Percentiles rank a stretch among this genome's conserved stretches.
phyloP scores from a whole-genome alignment of 768 basidiomycete species.

The Mycena indigotica region DNA sequence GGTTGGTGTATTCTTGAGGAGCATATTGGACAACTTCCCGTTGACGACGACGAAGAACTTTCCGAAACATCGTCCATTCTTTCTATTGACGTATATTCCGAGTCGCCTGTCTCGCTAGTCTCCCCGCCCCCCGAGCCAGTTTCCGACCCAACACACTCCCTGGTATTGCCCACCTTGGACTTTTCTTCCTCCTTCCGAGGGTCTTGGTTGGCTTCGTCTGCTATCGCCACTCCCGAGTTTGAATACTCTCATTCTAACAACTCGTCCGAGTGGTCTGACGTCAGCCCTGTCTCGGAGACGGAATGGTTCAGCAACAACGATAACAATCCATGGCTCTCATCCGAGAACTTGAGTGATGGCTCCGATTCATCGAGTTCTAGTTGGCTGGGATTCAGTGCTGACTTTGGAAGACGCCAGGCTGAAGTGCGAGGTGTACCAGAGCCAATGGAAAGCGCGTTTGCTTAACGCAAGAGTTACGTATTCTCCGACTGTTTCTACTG shows the following conservation, averaged over 20 bases:
- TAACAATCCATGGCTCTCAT: conserved; percentile 12
- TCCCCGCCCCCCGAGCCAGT: conserved; percentile 27
- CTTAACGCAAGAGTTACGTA: neutral
- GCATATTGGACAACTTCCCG: conserved; percentile 22
- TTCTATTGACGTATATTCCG: conserved; percentile 27
- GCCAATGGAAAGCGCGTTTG: conserved; percentile 19
- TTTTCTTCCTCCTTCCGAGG: conserved; percentile 56
- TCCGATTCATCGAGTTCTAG: neutral
- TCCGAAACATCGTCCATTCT: conserved; percentile 36
- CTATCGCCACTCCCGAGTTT: neutral
- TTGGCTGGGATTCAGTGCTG: conserved; percentile 43
- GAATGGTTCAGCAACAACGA: neutral
- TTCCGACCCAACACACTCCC: conserved; percentile 61
- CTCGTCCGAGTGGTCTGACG: conserved; percentile 1
- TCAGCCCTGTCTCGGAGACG: neutral
- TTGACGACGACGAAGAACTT: conserved; percentile 30
- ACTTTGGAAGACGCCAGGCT: conserved; percentile 30
- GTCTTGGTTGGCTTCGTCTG: conserved; percentile 21
- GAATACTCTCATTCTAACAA: conserved; percentile 7
- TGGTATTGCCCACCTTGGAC: conserved; percentile 78
- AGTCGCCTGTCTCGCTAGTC: too few species aligned
- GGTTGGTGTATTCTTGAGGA: conserved; percentile 82
- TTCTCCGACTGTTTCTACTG: neutral
- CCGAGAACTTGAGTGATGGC: conserved; percentile 2
- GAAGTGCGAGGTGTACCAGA: conserved; percentile 3